Conservation (phyloP, 2,329 filamentous ascomycete species). For the Scopulariopsis brevicaulis region DNA sequence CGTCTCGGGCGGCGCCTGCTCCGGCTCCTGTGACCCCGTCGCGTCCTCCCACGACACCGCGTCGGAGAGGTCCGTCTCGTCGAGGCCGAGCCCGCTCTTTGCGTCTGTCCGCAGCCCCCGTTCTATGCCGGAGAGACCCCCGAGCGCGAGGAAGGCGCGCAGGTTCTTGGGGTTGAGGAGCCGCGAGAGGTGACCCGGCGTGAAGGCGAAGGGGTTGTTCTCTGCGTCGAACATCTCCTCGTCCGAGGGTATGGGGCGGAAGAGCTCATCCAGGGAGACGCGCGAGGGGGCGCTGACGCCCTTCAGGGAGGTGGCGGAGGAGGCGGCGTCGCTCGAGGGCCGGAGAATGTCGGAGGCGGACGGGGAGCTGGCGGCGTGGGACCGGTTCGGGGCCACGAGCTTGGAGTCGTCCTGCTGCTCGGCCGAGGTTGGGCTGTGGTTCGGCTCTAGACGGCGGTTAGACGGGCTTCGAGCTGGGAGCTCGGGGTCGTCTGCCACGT, state of each 20-base stretch:
- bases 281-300: constrained; percentile 2
- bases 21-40: constrained; percentile 2
- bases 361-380: neutral
- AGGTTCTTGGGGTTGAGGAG: constrained; percentile 70
- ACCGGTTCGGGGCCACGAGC: neutral
- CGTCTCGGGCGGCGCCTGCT: neutral
- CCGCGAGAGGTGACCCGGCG: constrained; percentile 63
- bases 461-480: neutral
- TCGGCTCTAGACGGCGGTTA: neutral
- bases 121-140: constrained; percentile 60
- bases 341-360: neutral
- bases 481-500: neutral
- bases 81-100: constrained; percentile 53
- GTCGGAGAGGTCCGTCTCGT: constrained; percentile 54
- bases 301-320: neutral
- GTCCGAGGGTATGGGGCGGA: constrained; percentile 59
- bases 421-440: neutral
- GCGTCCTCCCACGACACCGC: constrained; percentile 57
- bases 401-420: neutral
- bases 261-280: constrained; percentile 34
- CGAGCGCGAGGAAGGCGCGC: constrained; percentile 62
- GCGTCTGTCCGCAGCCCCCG: constrained; percentile 59
- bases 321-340: neutral
- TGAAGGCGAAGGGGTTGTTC: constrained; percentile 62
- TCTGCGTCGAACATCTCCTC: constrained; percentile 58